Evolutionary conservation across 352 stramenopile genomes (phyloP), one percentile per base, ranked within the genome.

Genomic region (Globisporangium nodosum): DNA sequence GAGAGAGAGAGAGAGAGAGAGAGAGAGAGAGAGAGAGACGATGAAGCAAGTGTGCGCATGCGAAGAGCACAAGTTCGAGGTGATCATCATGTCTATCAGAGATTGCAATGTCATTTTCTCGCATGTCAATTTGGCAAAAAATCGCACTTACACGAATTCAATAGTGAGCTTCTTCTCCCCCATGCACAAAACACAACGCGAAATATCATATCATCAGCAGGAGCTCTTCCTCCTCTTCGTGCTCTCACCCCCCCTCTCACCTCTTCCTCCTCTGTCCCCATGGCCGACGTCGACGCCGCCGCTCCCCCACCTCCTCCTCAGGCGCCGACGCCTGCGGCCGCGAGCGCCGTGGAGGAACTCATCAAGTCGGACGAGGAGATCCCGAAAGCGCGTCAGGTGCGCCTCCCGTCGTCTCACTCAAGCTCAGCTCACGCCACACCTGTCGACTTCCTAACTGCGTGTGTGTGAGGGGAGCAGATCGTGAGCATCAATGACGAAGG

Each of bases 401-500:
- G 33, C 49, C 24, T 7, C 3, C 37, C 5, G 18, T 21, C 5
- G 13, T 15, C 24, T 3, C 48, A 52, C 21, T 9, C 47, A 18
- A 37, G 21, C 27, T 9, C 1, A 27, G 24, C 24, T 27, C 24
- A 27, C 24, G 6, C 11, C 0, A 21, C 30, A 3, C 6, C 47
- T n/a, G 1, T 24, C 43, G 7, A 24, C 4, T 48, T 15, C n/a
- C 20, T 48, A 9, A 12, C 35, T 48, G 13, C 24, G 31, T 16
- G 33, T 18, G 3, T 43, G n/a, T 49, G 42, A 46, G 13, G 16
- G 20, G 39, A 12, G 46, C 47, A 88, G 77, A 93, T 95, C 60
- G 84, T 95, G 60, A 90, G 76, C 64, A 95, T 95, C 54, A 89
- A 95, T 54, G 83, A 92, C 0, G 81, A 93, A 74, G 83, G 82